Evolutionary conservation across 2,329 filamentous ascomycete genomes (phyloP), one percentile per base, ranked within the genome.

Genomic region (Aureobasidium subglaciale): DNA sequence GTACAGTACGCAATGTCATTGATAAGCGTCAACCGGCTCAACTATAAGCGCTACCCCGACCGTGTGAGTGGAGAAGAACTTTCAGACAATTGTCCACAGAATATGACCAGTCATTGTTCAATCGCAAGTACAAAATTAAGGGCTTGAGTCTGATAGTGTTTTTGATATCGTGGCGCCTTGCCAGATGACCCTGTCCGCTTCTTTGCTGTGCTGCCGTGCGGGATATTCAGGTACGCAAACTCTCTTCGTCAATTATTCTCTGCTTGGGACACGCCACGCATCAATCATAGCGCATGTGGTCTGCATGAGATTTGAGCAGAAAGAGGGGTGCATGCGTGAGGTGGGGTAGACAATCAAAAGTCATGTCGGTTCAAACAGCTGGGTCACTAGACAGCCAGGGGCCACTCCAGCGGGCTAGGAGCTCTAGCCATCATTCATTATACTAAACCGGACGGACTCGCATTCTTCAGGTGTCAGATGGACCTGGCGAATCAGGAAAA

Each of bases 211-310:
- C 42, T 27, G 27, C 50, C 13, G 27, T 11, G 25, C 27, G 27
- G 37, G 49, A 53, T 43, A 20, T 43, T 54, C 50, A 54, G 50
- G 50, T 43, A 54, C 50, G 50, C 38, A 43, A 35, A 41, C 32
- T 18, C 50, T 54, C n/a, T 54, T 42, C 15, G 27, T 38, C 25
- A 15, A 32, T 34, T 16, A 10, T 15, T 22, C 15, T 15, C 16
- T 53, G 18, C 50, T 54, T 20, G 20, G n/a, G 29, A n/a, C 20
- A 20, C 27, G 50, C 38, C 50, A 15, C 24, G 35, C 22, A 30
- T 40, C 18, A 35, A 18, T 11, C 15, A 18, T 13, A 15, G 38
- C 38, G 38, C 38, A 42, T 34, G 29, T 25, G 38, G 7, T 35
- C 15, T 34, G 37, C 38, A 34, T 32, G 49, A 54, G 29, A 43